Percentiles rank a stretch among this genome's conserved stretches.
Evolutionary conservation across 2,329 filamentous ascomycete species (phyloP).

Genomic region (Aureobasidium sp.): DNA sequence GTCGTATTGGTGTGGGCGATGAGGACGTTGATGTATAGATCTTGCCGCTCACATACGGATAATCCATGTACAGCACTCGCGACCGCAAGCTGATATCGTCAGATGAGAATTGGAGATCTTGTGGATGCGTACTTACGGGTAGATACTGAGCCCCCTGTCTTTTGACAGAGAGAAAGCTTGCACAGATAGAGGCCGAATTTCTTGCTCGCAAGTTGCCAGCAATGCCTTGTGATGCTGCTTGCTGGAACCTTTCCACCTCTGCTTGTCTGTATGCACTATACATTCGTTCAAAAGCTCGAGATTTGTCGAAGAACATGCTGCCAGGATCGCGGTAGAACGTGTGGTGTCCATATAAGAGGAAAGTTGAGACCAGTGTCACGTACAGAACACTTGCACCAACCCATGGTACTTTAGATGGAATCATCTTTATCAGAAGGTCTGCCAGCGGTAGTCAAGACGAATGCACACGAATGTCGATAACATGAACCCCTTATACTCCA

Average conservation of each 20-base stretch:
- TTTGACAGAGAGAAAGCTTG: not conserved
- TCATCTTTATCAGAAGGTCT: no score
- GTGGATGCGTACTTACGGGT: not conserved
- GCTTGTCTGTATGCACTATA: not conserved
- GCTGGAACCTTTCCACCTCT: not conserved
- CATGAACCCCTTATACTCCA: no score
- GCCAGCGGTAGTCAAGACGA: no score
- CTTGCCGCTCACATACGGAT: not conserved
- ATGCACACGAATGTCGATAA: no score
- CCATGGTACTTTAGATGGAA: no score
- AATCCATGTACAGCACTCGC: not conserved
- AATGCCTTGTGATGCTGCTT: not conserved
- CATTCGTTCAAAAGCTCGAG: not conserved
- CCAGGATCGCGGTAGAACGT: not conserved
- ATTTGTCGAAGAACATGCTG: not conserved
- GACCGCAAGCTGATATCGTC: not conserved
- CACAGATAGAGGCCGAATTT: not conserved
- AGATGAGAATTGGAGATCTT: no score
- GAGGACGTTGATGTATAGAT: not conserved
- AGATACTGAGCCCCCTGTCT: not conserved
- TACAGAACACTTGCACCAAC: no score
- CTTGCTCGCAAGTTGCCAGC: no score
- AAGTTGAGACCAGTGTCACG: no score
- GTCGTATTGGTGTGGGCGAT: not conserved
- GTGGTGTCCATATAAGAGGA: no score